Evolutionary conservation across 1,139 yeast genomes (phyloP).

Genomic region (Pichia kudriavzevii): DNA sequence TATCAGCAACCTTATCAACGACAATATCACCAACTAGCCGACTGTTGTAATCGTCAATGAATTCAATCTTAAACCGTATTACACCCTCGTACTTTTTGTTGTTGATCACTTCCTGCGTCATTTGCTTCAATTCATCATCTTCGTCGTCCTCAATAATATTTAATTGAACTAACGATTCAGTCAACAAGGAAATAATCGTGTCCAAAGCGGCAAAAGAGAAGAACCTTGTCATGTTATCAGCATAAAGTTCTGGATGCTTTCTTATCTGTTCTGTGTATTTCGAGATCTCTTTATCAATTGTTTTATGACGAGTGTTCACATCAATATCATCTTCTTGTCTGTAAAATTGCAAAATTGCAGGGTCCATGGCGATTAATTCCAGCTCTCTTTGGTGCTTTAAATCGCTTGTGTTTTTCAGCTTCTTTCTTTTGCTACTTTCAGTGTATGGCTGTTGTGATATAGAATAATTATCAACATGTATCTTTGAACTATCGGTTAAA

Average conservation of each 20-base stretch:
- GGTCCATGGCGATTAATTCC: slow-evolving; percentile 38
- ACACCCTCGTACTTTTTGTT: slow-evolving; percentile 19
- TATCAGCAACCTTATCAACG: slow-evolving; percentile 31
- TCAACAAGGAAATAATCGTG: slow-evolving; percentile 33
- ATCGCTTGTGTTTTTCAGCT: slow-evolving; percentile 24
- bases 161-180: slow-evolving; percentile 34
- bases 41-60: slow-evolving; percentile 40
- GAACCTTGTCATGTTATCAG: slow-evolving; percentile 42
- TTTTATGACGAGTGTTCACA: slow-evolving; percentile 16
- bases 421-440: slow-evolving; percentile 25
- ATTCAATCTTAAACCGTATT: slow-evolving; percentile 35
- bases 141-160: slow-evolving; percentile 29
- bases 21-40: slow-evolving; percentile 41
- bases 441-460: slow-evolving; percentile 33
- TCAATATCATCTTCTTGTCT: slow-evolving; percentile 10
- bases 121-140: slow-evolving; percentile 19
- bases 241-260: slow-evolving; percentile 25
- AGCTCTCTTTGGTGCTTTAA: slow-evolving; percentile 28
- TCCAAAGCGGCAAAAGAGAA: slow-evolving; percentile 39
- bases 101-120: slow-evolving; percentile 17
- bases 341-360: slow-evolving; percentile 41
- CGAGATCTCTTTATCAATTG: slow-evolving; percentile 21
- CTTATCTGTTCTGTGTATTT: slow-evolving; percentile 15
- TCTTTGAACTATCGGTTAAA: slow-evolving; percentile 11
- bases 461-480: slow-evolving; percentile 27